Percentiles rank a stretch among this genome's conserved stretches.
Conservation (phyloP, 495 filamentous ascomycete genomes). For the Aspergillus saccharolyticus region DNA sequence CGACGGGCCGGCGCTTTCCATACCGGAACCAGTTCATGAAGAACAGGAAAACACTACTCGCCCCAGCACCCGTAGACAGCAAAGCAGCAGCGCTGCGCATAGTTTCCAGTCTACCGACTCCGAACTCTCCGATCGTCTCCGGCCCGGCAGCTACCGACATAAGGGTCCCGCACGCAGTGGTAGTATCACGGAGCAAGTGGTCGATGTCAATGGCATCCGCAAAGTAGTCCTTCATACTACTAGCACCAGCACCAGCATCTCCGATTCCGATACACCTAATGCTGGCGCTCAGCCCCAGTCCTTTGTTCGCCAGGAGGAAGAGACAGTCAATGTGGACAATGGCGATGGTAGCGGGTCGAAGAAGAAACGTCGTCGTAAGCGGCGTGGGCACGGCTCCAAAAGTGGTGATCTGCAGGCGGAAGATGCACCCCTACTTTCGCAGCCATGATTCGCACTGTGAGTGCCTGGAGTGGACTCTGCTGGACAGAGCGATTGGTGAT, state of each 20-base stretch:
- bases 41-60: conserved; percentile 27
- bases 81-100: conserved; percentile 22
- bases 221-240: conserved; percentile 80
- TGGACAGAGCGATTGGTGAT: conserved; percentile 13
- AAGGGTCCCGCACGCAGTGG: conserved; percentile 66
- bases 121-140: conserved; percentile 11
- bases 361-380: conserved; percentile 30
- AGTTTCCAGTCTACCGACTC: conserved; percentile 42
- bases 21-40: conserved; percentile 36
- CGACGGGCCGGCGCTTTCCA: conserved; percentile 28
- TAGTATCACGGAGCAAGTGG: conserved; percentile 81
- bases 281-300: conserved; percentile 8
- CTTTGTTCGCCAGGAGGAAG: conserved; percentile 16
- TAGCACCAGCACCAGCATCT: conserved; percentile 50
- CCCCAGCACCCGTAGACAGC: neutral
- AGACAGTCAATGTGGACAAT: conserved; percentile 13
- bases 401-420: conserved; percentile 14
- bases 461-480: conserved; percentile 15
- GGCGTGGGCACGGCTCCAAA: conserved; percentile 20
- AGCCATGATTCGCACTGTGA: neutral
- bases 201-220: conserved; percentile 74
- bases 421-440: conserved; percentile 19
- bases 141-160: conserved; percentile 28
- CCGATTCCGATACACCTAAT: conserved; percentile 25
- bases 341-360: conserved; percentile 14